phyloP scores from a whole-genome alignment of 306 rosid genomes.

The Acacia acuminata region DNA sequence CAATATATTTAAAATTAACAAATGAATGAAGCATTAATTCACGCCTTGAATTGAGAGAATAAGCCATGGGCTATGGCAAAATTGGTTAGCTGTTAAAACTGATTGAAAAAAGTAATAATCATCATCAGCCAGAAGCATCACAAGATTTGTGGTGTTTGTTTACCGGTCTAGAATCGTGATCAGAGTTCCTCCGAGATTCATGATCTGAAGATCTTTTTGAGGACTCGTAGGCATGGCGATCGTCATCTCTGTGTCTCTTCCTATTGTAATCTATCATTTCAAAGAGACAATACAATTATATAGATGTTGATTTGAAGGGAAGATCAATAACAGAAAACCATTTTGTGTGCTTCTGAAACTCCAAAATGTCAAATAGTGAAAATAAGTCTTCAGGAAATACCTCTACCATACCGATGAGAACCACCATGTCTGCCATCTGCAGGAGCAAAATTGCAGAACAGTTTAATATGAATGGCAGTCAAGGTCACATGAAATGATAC shows the following conservation, averaged over 20 bases:
- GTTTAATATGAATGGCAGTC: constrained; percentile 17
- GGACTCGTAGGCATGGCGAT: constrained; percentile 60
- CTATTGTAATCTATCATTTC: constrained; percentile 56
- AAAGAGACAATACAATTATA: constrained; percentile 20
- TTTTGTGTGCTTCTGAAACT: constrained; percentile 8
- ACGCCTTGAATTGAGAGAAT: constrained; percentile 6
- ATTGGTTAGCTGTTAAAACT: not conserved
- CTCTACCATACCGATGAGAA: constrained; percentile 73
- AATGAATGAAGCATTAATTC: not conserved
- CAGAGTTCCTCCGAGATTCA: constrained; percentile 72
- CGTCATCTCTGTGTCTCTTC: constrained; percentile 87
- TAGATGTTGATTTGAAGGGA: not conserved
- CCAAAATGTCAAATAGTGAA: constrained; percentile 15
- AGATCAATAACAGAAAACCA: constrained; percentile 21
- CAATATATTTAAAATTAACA: not conserved
- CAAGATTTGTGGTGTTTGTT: constrained; percentile 6
- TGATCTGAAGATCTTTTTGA: constrained; percentile 72
- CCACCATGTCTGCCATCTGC: constrained; percentile 92
- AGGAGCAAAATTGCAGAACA: constrained; percentile 24
- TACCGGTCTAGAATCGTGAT: constrained; percentile 88
- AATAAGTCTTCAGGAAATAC: constrained; percentile 40
- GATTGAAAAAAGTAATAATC: not conserved
- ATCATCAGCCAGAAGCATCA: constrained; percentile 14
- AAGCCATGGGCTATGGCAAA: not conserved
- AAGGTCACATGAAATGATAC: constrained; percentile 4